phyloP scores from a whole-genome alignment of 805 yeast species.

The Aciculoconidium aculeatum region DNA sequence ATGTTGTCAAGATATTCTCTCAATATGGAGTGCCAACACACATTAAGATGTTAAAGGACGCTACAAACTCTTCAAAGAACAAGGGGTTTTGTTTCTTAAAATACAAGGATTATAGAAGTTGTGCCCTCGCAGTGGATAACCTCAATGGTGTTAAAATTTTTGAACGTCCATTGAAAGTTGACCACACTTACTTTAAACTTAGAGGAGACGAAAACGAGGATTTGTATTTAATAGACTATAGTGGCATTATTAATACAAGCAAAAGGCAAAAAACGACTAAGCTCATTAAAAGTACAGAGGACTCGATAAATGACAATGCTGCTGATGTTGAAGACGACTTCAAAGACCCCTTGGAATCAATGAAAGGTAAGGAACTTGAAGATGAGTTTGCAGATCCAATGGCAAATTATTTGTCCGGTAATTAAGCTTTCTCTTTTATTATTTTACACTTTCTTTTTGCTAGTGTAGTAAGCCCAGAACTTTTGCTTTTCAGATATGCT shows the following conservation, averaged over 20 bases:
- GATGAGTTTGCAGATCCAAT: constrained; percentile 17
- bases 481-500: constrained; percentile 22
- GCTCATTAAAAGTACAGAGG: constrained; percentile 1
- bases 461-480: constrained; percentile 15
- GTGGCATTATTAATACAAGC: constrained; percentile 9
- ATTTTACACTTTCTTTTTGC: constrained; percentile 2
- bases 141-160: constrained; percentile 62
- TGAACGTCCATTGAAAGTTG: constrained; percentile 51
- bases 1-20: constrained; percentile 70
- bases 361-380: constrained; percentile 1
- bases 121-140: constrained; percentile 84
- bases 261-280: constrained; percentile 1
- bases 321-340: constrained; percentile 18
- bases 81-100: constrained; percentile 77
- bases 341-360: constrained; percentile 16
- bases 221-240: constrained; percentile 28
- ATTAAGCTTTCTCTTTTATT: neutral
- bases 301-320: constrained; percentile 5
- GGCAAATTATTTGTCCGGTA: constrained; percentile 9
- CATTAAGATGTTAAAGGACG: constrained; percentile 61
- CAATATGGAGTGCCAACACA: constrained; percentile 87
- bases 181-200: constrained; percentile 62
- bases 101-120: constrained; percentile 75
- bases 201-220: constrained; percentile 47
- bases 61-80: constrained; percentile 51